Conservation (phyloP, 2,329 filamentous ascomycete species). For the Clathrospora elynae region DNA sequence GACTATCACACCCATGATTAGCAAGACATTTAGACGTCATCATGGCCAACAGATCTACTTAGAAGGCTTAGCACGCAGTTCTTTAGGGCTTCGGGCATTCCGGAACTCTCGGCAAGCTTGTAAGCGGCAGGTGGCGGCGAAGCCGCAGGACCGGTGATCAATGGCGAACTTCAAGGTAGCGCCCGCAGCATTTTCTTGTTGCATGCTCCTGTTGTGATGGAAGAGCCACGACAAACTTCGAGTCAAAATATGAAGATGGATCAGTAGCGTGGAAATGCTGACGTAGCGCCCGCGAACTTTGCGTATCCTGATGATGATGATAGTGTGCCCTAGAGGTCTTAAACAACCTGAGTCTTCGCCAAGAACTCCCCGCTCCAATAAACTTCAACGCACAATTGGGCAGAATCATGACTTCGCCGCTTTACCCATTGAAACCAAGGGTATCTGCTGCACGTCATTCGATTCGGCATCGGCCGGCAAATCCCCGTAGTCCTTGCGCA, state of each 20-base stretch:
- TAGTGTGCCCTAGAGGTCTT: not conserved
- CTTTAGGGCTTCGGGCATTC: slow-evolving; percentile 22
- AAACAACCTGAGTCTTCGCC: slow-evolving; percentile 2
- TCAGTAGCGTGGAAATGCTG: too few species aligned
- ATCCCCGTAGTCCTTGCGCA: slow-evolving; percentile 32
- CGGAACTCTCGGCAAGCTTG: slow-evolving; percentile 34
- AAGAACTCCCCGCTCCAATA: slow-evolving; percentile 1
- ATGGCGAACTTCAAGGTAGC: slow-evolving; percentile 12
- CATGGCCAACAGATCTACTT: slow-evolving; percentile 20
- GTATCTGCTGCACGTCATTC: slow-evolving; percentile 23
- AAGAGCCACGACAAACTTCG: too few species aligned
- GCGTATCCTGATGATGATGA: not conserved
- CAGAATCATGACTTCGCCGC: slow-evolving; percentile 31
- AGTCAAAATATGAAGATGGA: too few species aligned
- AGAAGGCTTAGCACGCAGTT: slow-evolving; percentile 23
- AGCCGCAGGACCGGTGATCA: slow-evolving; percentile 17
- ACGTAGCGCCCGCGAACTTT: too few species aligned
- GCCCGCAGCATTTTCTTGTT: slow-evolving; percentile 7
- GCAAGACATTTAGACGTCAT: slow-evolving; percentile 34
- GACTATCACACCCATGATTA: slow-evolving; percentile 27
- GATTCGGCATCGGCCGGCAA: slow-evolving; percentile 30
- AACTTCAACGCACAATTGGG: too few species aligned
- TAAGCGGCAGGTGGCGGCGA: slow-evolving; percentile 19
- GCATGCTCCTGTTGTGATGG: too few species aligned
- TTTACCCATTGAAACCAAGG: slow-evolving; percentile 24